These are phyloP conservation scores for Rhytidhysteron rufulum DNA, from an alignment of 2,329 filamentous ascomycete species.

Conservation along the genomic window DNA sequence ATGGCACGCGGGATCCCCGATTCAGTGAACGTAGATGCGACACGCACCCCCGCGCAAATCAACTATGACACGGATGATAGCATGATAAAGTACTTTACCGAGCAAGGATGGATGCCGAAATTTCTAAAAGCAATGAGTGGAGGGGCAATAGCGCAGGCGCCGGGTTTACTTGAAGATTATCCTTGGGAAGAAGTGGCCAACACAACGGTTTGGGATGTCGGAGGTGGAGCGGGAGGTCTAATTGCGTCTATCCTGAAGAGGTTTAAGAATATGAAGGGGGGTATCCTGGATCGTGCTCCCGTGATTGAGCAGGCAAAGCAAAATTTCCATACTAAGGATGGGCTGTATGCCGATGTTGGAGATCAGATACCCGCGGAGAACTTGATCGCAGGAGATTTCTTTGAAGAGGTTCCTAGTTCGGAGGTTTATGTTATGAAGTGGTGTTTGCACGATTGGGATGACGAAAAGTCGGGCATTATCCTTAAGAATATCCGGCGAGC, in stretches of 20 bases:
- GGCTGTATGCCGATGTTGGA: constrained; percentile 31
- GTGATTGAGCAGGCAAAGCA: constrained; percentile 31
- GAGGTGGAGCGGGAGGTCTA: constrained; percentile 39
- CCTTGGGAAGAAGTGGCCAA: constrained; percentile 38
- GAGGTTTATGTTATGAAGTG: constrained; percentile 39
- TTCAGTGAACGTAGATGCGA: no score
- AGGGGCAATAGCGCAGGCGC: no score
- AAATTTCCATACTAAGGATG: constrained; percentile 22
- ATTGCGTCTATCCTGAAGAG: constrained; percentile 32
- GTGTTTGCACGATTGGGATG: constrained; percentile 42
- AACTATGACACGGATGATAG: no score
- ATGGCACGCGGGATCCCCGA: no score
- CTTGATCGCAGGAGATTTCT: constrained; percentile 39
- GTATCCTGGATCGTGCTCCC: constrained; percentile 31
- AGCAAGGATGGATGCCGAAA: no score
- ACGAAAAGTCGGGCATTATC: constrained; percentile 28
- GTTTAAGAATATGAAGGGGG: constrained; percentile 27
- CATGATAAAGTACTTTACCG: no score
- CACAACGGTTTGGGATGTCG: constrained; percentile 36
- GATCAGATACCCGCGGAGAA: constrained; percentile 21
- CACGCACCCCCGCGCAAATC: no score
- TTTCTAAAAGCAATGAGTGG: no score
- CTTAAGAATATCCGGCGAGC: no score
- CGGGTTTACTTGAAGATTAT: constrained; percentile 47
- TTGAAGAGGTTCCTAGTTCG: constrained; percentile 27